Percentiles rank a stretch among this genome's conserved stretches.
Conservation (phyloP, 805 yeast species). For the Brettanomyces sp. region DNA sequence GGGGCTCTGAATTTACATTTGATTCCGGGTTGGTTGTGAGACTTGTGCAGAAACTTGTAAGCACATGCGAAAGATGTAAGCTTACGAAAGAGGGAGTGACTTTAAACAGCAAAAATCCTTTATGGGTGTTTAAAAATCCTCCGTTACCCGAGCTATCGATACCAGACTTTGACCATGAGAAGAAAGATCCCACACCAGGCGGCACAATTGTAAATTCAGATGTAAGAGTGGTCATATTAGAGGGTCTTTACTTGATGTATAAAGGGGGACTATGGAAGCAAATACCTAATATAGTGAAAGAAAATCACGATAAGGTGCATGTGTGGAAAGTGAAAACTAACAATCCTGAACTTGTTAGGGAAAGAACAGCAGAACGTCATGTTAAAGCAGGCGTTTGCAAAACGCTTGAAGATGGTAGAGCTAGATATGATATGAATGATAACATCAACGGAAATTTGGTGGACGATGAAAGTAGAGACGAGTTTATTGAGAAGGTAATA, state of each 20-base stretch:
- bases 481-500: slow-evolving; percentile 13
- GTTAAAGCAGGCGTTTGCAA: slow-evolving; percentile 43
- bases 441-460: slow-evolving; percentile 45
- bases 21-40: slow-evolving; percentile 43
- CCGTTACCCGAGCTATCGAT: slow-evolving; percentile 30
- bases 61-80: slow-evolving; percentile 11
- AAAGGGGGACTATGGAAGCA: slow-evolving; percentile 50
- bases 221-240: slow-evolving; percentile 53
- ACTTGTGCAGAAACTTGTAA: slow-evolving; percentile 23
- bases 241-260: slow-evolving; percentile 66
- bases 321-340: slow-evolving; percentile 40
- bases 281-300: slow-evolving; percentile 29
- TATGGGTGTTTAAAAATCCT: not conserved
- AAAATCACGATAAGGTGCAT: not conserved
- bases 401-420: slow-evolving; percentile 39
- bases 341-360: slow-evolving; percentile 34
- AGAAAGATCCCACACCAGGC: slow-evolving; percentile 60
- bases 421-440: slow-evolving; percentile 49
- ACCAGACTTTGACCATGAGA: slow-evolving; percentile 70
- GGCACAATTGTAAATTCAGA: slow-evolving; percentile 37
- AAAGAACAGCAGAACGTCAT: slow-evolving; percentile 62
- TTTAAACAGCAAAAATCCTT: not conserved
- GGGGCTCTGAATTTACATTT: slow-evolving; percentile 87
- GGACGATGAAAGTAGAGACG: slow-evolving; percentile 7
- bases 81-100: not conserved